Evolutionary conservation across 805 yeast species (phyloP).

Genomic region (Blastobotrys americana): DNA sequence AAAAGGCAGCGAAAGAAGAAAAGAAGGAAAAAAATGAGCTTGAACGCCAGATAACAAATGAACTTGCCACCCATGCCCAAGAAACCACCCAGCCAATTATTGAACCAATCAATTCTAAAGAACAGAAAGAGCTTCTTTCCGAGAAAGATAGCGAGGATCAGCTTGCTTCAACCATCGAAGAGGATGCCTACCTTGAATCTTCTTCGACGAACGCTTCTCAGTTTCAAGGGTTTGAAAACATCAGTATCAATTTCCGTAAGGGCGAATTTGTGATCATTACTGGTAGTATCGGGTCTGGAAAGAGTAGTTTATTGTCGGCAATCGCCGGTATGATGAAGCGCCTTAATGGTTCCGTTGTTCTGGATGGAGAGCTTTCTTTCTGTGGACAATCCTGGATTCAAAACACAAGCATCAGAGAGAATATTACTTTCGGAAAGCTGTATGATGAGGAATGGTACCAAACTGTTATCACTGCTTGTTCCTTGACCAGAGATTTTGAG

Average conservation of each 20-base stretch:
- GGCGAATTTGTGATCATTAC: constrained; percentile 63
- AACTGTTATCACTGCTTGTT: constrained; percentile 52
- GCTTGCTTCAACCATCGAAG: neutral
- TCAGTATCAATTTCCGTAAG: constrained; percentile 43
- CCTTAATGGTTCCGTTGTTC: constrained; percentile 39
- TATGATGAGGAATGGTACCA: constrained; percentile 44
- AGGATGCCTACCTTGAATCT: constrained; percentile 1
- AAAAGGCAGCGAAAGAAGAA: constrained; percentile 4
- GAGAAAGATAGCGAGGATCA: constrained; percentile 7
- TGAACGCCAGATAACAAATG: constrained; percentile 34
- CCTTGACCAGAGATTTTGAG: constrained; percentile 54
- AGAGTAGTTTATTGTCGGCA: constrained; percentile 56
- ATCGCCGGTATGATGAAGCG: constrained; percentile 59
- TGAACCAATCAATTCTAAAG: constrained; percentile 29
- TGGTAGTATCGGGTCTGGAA: constrained; percentile 69
- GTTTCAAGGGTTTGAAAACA: constrained; percentile 31
- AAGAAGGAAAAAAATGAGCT: constrained; percentile 22
- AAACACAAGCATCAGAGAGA: constrained; percentile 62
- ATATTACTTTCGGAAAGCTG: constrained; percentile 58
- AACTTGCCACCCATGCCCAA: constrained; percentile 23
- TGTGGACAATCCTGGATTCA: constrained; percentile 69
- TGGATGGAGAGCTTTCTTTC: constrained; percentile 42
- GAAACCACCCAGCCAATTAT: constrained; percentile 1
- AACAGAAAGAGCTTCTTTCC: constrained; percentile 7
- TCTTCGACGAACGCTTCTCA: constrained; percentile 18